A percentile compares a stretch with the other conserved stretches of the same genome.
Conservation (phyloP, 129 eudicot genomes). For the Oenanthe sinensis region DNA sequence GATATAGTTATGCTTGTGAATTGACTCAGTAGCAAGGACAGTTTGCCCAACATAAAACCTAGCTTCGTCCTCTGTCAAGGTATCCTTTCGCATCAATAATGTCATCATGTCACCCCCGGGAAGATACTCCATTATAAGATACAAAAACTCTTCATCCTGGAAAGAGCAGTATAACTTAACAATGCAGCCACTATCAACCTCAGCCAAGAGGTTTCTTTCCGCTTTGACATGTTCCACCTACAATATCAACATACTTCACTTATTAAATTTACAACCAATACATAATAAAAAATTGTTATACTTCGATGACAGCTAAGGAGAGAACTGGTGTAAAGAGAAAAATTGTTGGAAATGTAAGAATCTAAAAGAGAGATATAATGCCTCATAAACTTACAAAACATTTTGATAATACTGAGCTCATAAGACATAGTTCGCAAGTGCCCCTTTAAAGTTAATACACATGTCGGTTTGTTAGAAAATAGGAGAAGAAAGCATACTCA, state of each 20-base stretch:
- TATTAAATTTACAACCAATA: not conserved
- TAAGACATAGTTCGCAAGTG: not conserved
- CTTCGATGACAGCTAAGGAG: not conserved
- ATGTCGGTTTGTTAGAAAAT: not conserved
- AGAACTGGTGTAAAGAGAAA: not conserved
- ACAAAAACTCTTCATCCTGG: conserved; percentile 19
- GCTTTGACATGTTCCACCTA: conserved; percentile 23
- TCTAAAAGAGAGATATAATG: not conserved
- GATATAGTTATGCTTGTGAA: conserved; percentile 20
- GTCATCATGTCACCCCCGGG: conserved; percentile 28
- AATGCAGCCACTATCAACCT: conserved; percentile 21
- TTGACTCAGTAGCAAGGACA: conserved; percentile 18
- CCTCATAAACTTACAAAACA: not conserved
- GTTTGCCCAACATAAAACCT: conserved; percentile 20
- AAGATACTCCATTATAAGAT: conserved; percentile 22
- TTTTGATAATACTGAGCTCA: not conserved
- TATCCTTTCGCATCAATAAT: conserved; percentile 20
- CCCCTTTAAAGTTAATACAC: not conserved
- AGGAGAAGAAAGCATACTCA: not conserved
- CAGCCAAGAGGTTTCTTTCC: conserved; percentile 17
- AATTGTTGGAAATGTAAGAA: not conserved
- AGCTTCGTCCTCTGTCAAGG: conserved; percentile 19
- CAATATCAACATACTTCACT: not conserved
- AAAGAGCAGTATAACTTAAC: conserved; percentile 20
- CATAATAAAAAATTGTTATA: not conserved